Evolutionary conservation across 2,329 filamentous ascomycete genomes (phyloP), one percentile per base, ranked within the genome.

Genomic region (Aureobasidium melanogenum): DNA sequence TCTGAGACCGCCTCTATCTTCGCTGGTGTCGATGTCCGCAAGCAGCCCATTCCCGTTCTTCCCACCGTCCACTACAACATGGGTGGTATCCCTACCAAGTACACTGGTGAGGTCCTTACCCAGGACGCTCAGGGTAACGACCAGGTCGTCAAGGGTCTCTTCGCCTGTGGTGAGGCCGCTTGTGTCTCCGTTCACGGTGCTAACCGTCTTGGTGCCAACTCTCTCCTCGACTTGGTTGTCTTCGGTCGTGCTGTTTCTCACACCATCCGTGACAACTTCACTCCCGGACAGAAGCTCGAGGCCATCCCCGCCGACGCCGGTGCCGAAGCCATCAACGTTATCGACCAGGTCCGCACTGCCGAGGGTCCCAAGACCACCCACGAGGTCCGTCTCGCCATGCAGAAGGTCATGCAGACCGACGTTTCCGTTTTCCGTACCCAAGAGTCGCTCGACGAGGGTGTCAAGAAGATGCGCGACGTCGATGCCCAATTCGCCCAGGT

Each of bases 1-100:
- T 97, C 93, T 41, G 94, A 99, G 82, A 99, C 94, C 36, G 94
- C 93, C 58, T 91, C 90, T 69, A 97, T 97, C 72, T 99, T 99
- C 78, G 84, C 93, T 63, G 93, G 94, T 79, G 92, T 99, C 69
- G 94, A 99, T 75, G 93, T 99, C 68, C 88, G 87, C 64, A 97
- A 96, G 82, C 89, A 97, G 79, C 93, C 93, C 67, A 97, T 97
- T 69, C 93, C 93, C 64, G 93, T 97, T 67, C 83, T 97, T 65
- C 93, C 93, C 62, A 97, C 93, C 47, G 93, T 97, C 68, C 92
- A 99, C 83, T 99, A 99, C 84, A 97, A 97, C 84, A 99, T 97
- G 94, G 93, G 93, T 77, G 93, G 94, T 83, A 97, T 99, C 69
- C 93, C 93, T 57, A 97, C 94, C 68, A 91, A 90, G 72, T 97